Percentiles rank a stretch among this genome's conserved stretches.
phyloP scores from a whole-genome alignment of 257 asterid species.

The Voacanga thouarsii region DNA sequence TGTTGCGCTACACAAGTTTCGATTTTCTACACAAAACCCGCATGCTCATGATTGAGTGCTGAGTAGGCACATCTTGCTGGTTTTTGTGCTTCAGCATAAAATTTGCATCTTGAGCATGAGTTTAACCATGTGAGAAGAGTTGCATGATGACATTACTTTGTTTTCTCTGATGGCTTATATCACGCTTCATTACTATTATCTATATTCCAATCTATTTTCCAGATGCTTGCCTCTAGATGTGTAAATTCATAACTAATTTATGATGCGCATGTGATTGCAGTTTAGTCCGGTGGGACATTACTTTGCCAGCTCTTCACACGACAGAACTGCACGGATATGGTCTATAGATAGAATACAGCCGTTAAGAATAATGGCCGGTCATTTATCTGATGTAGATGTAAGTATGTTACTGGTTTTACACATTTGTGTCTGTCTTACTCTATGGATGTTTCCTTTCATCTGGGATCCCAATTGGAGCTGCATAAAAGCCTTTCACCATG shows the following conservation, averaged over 20 bases:
- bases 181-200: neutral
- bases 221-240: neutral
- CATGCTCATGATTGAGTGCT: neutral
- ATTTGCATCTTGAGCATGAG: neutral
- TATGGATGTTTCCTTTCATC: conserved; percentile 1
- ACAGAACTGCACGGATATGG: conserved; percentile 98
- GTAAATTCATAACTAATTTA: neutral
- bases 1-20: neutral
- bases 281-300: conserved; percentile 96
- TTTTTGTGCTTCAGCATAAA: neutral
- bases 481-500: neutral
- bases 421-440: neutral
- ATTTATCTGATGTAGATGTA: conserved; percentile 96
- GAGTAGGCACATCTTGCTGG: neutral
- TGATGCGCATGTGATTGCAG: conserved; percentile 45
- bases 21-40: neutral
- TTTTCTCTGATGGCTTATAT: neutral
- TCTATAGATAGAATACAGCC: conserved; percentile 90
- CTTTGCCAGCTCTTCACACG: conserved; percentile 99
- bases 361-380: conserved; percentile 96
- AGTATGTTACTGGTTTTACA: conserved; percentile 28
- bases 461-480: neutral
- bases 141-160: conserved; percentile 1
- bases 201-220: neutral
- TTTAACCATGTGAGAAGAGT: neutral